These are phyloP conservation scores for Amanita subjunquillea DNA, from an alignment of 768 basidiomycete species.

Conservation along the genomic window DNA sequence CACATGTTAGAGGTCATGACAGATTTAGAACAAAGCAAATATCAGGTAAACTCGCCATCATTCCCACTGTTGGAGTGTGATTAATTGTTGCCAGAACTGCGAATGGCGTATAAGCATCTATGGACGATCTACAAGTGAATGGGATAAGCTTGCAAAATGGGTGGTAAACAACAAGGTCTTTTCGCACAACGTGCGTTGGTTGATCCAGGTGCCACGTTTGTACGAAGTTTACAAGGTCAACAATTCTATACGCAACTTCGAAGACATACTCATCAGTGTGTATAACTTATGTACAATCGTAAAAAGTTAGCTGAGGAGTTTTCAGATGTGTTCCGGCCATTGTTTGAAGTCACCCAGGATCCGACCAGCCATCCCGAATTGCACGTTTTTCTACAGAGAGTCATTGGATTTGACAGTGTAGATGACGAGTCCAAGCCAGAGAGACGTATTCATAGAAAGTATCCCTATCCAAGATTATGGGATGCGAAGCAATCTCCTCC, in stretches of 20 bases:
- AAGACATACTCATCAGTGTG: slow-evolving; percentile 85
- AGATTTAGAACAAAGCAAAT: slow-evolving; percentile 98
- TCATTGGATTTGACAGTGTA: slow-evolving; percentile 96
- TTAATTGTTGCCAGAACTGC: slow-evolving; percentile 48
- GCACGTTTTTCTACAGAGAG: slow-evolving; percentile 90
- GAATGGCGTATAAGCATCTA: slow-evolving; percentile 98
- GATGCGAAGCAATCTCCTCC: slow-evolving; percentile 84
- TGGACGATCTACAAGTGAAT: slow-evolving; percentile 72
- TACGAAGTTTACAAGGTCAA: slow-evolving; percentile 94
- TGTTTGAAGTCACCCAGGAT: slow-evolving; percentile 95
- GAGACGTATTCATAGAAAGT: slow-evolving; percentile 85
- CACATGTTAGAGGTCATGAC: slow-evolving; percentile 73
- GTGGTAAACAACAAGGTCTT: slow-evolving; percentile 86
- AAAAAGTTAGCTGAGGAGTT: background rate
- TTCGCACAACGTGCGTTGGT: slow-evolving; percentile 97
- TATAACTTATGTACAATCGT: slow-evolving; percentile 8
- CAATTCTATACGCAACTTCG: slow-evolving; percentile 75
- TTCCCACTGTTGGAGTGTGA: background rate
- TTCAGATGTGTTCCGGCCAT: slow-evolving; percentile 81
- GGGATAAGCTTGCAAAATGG: slow-evolving; percentile 99
- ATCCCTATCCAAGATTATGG: slow-evolving; percentile 88
- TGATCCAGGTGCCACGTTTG: slow-evolving; percentile 89
- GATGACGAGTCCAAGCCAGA: slow-evolving; percentile 97
- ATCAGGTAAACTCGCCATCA: slow-evolving; percentile 50
- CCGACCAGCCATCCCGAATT: slow-evolving; percentile 87